Evolutionary conservation across 2,329 filamentous ascomycete genomes (phyloP), one percentile per base, ranked within the genome.

Genomic region (Ascochyta lentis): DNA sequence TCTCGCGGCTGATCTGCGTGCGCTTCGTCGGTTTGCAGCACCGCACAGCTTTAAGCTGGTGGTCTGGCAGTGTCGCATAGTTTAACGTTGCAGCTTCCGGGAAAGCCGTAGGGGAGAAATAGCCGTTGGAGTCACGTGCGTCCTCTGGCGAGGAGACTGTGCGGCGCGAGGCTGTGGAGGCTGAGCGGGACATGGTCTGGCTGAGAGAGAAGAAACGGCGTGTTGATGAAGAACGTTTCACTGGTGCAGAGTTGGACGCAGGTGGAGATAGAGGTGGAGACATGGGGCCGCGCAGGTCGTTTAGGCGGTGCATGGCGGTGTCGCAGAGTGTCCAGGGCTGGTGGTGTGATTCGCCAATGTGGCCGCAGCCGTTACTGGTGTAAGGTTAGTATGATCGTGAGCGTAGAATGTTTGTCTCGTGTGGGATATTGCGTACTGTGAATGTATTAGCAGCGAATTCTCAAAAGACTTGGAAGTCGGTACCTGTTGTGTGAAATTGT

Each of bases 401-500:
- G 10, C 12, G 9, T 35, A 3, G 3, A 27, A 13, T 26, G 13
- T n/a, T 26, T 10, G n/a, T 16, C 2, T 26, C 3, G 3, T 19
- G 19, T 19, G 19, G 19, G 6, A 15, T 23, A 7, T 19, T 23
- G 9, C 1, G 4, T 41, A 33, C 22, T 26, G 19, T 9, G 6
- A 13, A 37, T 16, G 3, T 16, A 15, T 43, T 22, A 31, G 40
- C 26, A 6, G 6, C 19, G 40, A 8, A n/a, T 4, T 12, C 13
- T 27, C 6, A 40, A 8, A 8, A 10, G 22, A 40, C 3, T 8
- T 8, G 3, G 7, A 38, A n/a, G 2, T 31, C 24, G 27, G 8
- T 56, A 56, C 53, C 53, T 73, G 71, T 42, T 65, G 61, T n/a
- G 65, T 70, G 59, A 67, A 69, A 59, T 75, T 75, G 46, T 72